Percentiles rank a stretch among this genome's conserved stretches.
phyloP scores from a whole-genome alignment of 2,329 filamentous ascomycete species.

The Fusarium sterilihyphosum region DNA sequence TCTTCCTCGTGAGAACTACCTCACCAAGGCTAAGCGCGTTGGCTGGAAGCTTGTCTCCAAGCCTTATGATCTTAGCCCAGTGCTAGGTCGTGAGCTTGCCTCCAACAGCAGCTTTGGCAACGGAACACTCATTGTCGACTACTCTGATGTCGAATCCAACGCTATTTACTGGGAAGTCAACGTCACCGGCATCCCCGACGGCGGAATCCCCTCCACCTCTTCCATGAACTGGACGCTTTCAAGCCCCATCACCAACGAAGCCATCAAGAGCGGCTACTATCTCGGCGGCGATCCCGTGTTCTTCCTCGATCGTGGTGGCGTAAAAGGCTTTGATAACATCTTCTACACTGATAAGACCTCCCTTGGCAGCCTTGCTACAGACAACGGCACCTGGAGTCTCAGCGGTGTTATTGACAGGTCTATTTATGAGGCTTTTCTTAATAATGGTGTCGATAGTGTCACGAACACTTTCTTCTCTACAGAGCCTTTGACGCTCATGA shows the following conservation, averaged over 20 bases:
- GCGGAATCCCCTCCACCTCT: slow-evolving; percentile 27
- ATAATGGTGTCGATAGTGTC: slow-evolving; percentile 47
- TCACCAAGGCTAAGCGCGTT: slow-evolving; percentile 60
- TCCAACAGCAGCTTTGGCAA: slow-evolving; percentile 58
- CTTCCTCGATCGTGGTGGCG: slow-evolving; percentile 45
- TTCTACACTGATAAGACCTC: slow-evolving; percentile 49
- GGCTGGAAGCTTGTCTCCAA: slow-evolving; percentile 62
- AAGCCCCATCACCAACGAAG: slow-evolving; percentile 41
- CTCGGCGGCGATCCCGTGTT: slow-evolving; percentile 43
- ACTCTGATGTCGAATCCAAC: slow-evolving; percentile 50
- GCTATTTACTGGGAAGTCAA: slow-evolving; percentile 66
- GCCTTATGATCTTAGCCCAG: slow-evolving; percentile 59
- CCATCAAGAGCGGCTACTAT: slow-evolving; percentile 41
- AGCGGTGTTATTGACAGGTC: slow-evolving; percentile 50
- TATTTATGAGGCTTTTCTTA: slow-evolving; percentile 49
- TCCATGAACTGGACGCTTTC: slow-evolving; percentile 45
- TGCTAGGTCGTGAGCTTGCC: slow-evolving; percentile 58
- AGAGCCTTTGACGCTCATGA: slow-evolving; percentile 41
- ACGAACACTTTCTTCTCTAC: slow-evolving; percentile 47
- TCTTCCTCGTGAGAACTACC: slow-evolving; percentile 58
- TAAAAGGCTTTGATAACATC: slow-evolving; percentile 43
- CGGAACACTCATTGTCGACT: slow-evolving; percentile 60
- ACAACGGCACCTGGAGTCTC: slow-evolving; percentile 40
- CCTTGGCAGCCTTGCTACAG: slow-evolving; percentile 20
- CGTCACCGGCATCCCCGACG: slow-evolving; percentile 52